phyloP scores from a whole-genome alignment of 306 rosid species.

The Lathyrus sativus region DNA sequence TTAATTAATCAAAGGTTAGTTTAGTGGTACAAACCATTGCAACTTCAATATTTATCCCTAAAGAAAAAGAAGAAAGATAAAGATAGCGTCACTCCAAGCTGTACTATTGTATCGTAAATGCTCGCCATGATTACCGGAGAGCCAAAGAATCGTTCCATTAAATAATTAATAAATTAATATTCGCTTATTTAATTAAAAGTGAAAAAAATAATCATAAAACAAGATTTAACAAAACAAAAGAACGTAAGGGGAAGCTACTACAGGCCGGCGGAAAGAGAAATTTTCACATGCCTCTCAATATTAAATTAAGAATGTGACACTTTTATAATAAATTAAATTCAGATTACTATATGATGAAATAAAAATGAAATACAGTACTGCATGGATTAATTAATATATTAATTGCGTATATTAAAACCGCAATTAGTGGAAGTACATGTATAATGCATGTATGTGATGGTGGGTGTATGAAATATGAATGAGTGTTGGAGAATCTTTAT shows the following conservation, averaged over 20 bases:
- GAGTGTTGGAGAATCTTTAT: constrained; percentile 40
- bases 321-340: constrained; percentile 11
- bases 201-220: constrained; percentile 22
- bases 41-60: constrained; percentile 27
- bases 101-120: constrained; percentile 56
- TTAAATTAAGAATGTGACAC: constrained; percentile 31
- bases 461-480: constrained; percentile 6
- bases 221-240: constrained; percentile 32
- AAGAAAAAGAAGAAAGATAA: constrained; percentile 39
- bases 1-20: too few relatives aligned
- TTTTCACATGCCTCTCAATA: constrained; percentile 37
- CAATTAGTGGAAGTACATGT: constrained; percentile 28
- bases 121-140: constrained; percentile 62
- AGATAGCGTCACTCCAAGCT: constrained; percentile 58
- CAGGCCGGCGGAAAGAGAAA: constrained; percentile 38
- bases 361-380: not conserved
- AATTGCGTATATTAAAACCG: constrained; percentile 22
- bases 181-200: constrained; percentile 29
- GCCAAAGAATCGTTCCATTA: constrained; percentile 40
- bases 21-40: too few relatives aligned
- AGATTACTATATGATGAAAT: not conserved
- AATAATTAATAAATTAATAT: constrained; percentile 36
- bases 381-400: constrained; percentile 25
- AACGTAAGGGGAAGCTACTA: constrained; percentile 43
- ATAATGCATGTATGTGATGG: constrained; percentile 28